Conservation (phyloP, 176 grass and related monocot species). For the Leersia perrieri region DNA sequence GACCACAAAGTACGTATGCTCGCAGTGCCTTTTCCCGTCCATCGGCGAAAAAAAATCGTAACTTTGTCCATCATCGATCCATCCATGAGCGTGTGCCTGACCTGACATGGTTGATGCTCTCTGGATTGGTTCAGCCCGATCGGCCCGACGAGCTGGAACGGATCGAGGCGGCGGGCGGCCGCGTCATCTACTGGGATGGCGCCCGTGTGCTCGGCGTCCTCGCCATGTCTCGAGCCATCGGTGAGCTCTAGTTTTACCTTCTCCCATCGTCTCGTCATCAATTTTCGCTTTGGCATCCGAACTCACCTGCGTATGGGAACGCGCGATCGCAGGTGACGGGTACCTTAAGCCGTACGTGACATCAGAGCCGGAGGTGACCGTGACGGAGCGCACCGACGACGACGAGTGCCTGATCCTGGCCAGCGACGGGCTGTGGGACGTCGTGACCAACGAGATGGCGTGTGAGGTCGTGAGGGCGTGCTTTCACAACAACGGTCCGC, state of each 20-base stretch:
- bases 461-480: slow-evolving; percentile 76
- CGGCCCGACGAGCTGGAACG: slow-evolving; percentile 86
- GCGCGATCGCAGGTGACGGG: slow-evolving; percentile 61
- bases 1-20: slow-evolving; percentile 73
- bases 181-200: slow-evolving; percentile 95
- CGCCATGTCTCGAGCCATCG: slow-evolving; percentile 94
- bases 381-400: slow-evolving; percentile 66
- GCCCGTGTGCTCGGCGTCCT: slow-evolving; percentile 81
- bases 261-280: not conserved
- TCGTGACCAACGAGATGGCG: slow-evolving; percentile 85
- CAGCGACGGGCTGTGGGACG: slow-evolving; percentile 96
- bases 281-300: not conserved
- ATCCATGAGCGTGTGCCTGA: not conserved
- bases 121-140: slow-evolving; percentile 59
- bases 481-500: slow-evolving; percentile 53
- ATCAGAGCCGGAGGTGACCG: slow-evolving; percentile 80
- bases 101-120: not conserved
- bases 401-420: slow-evolving; percentile 94
- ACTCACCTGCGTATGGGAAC: not conserved
- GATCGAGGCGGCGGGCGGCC: slow-evolving; percentile 78
- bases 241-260: slow-evolving; percentile 38
- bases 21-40: too few species aligned
- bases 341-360: slow-evolving; percentile 85
- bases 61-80: not conserved
- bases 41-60: not conserved